Conservation (phyloP, 306 rosid species). For the Gillenia trifoliata region DNA sequence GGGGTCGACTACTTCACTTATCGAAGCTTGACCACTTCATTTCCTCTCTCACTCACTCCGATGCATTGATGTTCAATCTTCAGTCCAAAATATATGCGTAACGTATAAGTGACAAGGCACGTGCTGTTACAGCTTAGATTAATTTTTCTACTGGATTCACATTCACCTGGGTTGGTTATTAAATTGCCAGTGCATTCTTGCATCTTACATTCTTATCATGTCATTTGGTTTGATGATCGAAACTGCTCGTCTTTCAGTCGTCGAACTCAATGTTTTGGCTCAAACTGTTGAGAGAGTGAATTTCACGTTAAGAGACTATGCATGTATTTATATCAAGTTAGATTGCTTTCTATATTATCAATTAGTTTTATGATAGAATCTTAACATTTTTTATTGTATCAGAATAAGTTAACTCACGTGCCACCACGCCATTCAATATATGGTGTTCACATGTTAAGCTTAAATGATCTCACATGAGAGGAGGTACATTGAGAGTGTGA, state of each 20-base stretch:
- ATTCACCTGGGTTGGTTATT: not conserved
- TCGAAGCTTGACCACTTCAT: constrained; percentile 18
- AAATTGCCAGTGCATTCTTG: not conserved
- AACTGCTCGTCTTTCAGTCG: not conserved
- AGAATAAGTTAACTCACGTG: not conserved
- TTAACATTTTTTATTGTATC: too few species aligned
- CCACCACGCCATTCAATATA: not conserved
- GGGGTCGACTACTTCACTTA: constrained; percentile 25
- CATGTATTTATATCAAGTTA: not conserved
- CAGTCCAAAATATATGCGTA: not conserved
- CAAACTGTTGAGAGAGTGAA: not conserved
- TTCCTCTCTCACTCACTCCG: not conserved
- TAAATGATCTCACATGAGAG: too few species aligned
- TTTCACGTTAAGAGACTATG: not conserved
- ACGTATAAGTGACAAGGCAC: not conserved
- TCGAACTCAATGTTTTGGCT: not conserved
- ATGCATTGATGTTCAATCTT: not conserved
- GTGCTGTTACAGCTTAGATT: not conserved
- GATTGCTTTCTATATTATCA: not conserved
- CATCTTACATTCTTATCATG: not conserved
- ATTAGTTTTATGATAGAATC: too few species aligned
- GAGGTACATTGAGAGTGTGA: not conserved
- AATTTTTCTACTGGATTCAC: not conserved
- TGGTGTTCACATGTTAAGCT: not conserved
- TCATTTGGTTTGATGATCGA: not conserved